These are phyloP conservation scores for Nicotiana attenuata DNA, from an alignment of 257 asterid genomes.

Conservation along the genomic window DNA sequence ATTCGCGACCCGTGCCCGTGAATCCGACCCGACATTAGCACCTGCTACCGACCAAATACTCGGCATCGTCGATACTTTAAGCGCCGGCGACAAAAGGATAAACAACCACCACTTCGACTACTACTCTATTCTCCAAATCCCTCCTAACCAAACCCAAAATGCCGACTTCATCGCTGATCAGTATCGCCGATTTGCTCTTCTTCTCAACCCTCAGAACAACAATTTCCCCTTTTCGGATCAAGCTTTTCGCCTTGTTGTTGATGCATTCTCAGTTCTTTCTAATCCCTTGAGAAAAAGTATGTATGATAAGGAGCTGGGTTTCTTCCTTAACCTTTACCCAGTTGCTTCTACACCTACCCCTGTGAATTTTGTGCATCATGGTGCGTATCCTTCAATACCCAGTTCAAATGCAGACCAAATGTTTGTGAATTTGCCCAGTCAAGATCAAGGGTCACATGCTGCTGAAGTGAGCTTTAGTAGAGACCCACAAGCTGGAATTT, in stretches of 20 bases:
- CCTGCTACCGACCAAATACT: slow-evolving; percentile 61
- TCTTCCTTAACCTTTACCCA: slow-evolving; percentile 19
- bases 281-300: slow-evolving; percentile 52
- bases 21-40: slow-evolving; percentile 68
- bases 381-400: background rate
- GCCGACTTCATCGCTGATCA: slow-evolving; percentile 52
- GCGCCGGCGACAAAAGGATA: too few species aligned
- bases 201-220: slow-evolving; percentile 66
- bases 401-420: slow-evolving; percentile 6
- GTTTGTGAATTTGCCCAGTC: background rate
- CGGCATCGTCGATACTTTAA: too few species aligned
- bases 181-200: slow-evolving; percentile 54
- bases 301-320: slow-evolving; percentile 68
- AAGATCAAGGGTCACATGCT: background rate
- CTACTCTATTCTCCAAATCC: slow-evolving; percentile 72
- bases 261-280: slow-evolving; percentile 72
- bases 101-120: slow-evolving; percentile 54
- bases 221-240: slow-evolving; percentile 70
- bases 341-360: slow-evolving; percentile 8
- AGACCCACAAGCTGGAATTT: slow-evolving; percentile 6
- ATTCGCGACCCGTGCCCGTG: slow-evolving; percentile 87
- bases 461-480: background rate
- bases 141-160: slow-evolving; percentile 56
- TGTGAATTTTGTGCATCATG: background rate
- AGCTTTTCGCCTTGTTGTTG: slow-evolving; percentile 70